Evolutionary conservation across 331 rosid genomes (phyloP).

Genomic region (Telfairia occidentalis): DNA sequence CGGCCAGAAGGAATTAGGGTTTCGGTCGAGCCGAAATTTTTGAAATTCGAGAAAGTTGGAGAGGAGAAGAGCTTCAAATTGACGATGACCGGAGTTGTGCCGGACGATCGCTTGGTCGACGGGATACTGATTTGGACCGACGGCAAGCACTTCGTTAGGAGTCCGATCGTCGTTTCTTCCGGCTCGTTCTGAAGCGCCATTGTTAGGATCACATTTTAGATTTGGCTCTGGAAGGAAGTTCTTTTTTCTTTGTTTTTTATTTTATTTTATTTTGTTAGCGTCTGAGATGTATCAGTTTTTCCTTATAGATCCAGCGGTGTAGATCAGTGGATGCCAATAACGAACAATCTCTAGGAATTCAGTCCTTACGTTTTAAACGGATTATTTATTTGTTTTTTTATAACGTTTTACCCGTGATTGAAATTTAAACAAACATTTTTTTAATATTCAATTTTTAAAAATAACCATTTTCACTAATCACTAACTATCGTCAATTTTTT

Average conservation of each 20-base stretch:
- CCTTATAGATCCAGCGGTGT: no score
- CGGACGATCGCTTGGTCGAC: constrained; percentile 1
- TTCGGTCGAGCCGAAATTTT: constrained; percentile 9
- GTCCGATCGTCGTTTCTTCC: constrained; percentile 34
- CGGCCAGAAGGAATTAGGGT: constrained; percentile 21
- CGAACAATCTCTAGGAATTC: no score
- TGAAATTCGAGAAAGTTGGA: constrained; percentile 15
- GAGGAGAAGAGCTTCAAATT: constrained; percentile 6
- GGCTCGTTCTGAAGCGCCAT: not conserved
- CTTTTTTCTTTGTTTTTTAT: not conserved
- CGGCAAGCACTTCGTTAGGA: constrained; percentile 29
- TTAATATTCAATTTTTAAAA: no score
- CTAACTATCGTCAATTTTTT: no score
- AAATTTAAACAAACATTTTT: no score
- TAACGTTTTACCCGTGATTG: no score
- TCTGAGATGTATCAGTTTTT: no score
- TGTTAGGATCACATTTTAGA: not conserved
- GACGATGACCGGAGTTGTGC: constrained; percentile 1
- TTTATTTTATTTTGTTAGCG: not conserved
- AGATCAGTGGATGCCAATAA: no score
- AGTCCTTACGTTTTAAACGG: no score
- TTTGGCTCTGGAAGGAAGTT: no score
- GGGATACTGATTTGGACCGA: constrained; percentile 27
- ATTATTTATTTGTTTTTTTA: no score
- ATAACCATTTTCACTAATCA: no score